A percentile compares a stretch with the other conserved stretches of the same genome.
phyloP scores from a whole-genome alignment of 1,139 yeast species.

The Suhomyces wounanorum region DNA sequence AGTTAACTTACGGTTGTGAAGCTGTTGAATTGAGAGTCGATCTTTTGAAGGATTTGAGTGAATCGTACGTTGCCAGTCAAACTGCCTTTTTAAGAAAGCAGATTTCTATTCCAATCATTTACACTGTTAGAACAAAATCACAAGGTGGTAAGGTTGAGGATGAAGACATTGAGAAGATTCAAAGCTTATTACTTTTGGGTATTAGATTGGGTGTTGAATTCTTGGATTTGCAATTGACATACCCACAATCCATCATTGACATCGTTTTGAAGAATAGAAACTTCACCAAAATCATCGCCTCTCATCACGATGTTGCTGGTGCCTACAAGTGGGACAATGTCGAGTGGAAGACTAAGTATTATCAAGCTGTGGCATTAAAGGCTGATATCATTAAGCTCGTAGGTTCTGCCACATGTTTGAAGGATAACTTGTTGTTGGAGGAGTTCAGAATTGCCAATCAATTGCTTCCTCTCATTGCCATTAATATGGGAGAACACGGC shows the following conservation, averaged over 20 bases:
- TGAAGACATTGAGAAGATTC: conserved; percentile 48
- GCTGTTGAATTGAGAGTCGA: conserved; percentile 88
- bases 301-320: conserved; percentile 75
- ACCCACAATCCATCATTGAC: conserved; percentile 34
- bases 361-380: conserved; percentile 63
- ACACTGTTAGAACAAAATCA: conserved; percentile 71
- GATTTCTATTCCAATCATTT: conserved; percentile 75
- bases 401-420: conserved; percentile 64
- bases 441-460: conserved; percentile 58
- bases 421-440: conserved; percentile 74
- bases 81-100: conserved; percentile 63
- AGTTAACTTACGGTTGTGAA: conserved; percentile 66
- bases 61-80: conserved; percentile 69
- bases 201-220: conserved; percentile 65
- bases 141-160: conserved; percentile 81
- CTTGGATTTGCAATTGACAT: conserved; percentile 55
- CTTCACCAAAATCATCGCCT: conserved; percentile 73
- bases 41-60: conserved; percentile 53
- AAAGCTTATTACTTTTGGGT: conserved; percentile 58
- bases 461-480: conserved; percentile 71
- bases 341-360: conserved; percentile 75
- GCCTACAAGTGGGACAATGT: conserved; percentile 62
- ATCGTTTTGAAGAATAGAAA: conserved; percentile 44
- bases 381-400: conserved; percentile 84
- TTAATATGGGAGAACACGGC: conserved; percentile 78